These are phyloP conservation scores for Colletotrichum brevisporum DNA, from an alignment of 2,329 filamentous ascomycete species.

Conservation along the genomic window DNA sequence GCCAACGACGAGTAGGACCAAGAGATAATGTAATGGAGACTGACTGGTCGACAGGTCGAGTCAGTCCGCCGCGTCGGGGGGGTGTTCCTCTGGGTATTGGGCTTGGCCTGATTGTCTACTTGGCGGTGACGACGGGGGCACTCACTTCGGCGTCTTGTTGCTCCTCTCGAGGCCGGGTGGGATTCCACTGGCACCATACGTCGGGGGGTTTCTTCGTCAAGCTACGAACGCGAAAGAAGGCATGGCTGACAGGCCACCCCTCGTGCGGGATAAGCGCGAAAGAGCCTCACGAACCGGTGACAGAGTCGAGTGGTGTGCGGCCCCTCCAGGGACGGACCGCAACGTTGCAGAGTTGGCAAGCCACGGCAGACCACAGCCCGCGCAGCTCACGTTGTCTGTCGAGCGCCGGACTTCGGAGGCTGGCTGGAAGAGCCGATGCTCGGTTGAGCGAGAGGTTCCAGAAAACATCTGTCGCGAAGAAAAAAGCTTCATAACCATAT, in stretches of 20 bases:
- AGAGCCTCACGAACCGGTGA: constrained; percentile 20
- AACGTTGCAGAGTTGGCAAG: constrained; percentile 9
- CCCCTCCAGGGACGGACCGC: background rate
- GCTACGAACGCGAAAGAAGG: background rate
- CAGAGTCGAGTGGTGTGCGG: too few relatives aligned
- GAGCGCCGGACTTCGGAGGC: background rate
- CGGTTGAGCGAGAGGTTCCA: background rate
- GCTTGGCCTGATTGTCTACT: constrained; percentile 30
- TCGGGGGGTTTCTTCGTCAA: too few relatives aligned
- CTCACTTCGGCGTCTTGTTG: background rate
- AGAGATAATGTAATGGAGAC: constrained; percentile 26
- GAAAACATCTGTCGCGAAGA: constrained; percentile 1
- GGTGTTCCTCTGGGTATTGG: constrained; percentile 35
- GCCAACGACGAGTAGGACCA: background rate
- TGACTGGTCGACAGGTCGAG: constrained; percentile 39
- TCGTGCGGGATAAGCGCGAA: constrained; percentile 8
- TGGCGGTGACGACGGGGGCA: constrained; percentile 33
- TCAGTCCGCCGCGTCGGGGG: constrained; percentile 5
- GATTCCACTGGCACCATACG: too few relatives aligned
- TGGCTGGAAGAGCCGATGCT: background rate
- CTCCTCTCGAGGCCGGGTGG: too few relatives aligned
- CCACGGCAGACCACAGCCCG: background rate
- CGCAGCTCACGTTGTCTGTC: background rate
- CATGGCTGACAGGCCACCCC: background rate
- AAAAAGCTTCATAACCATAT: constrained; percentile 4